Percentiles rank a stretch among this genome's conserved stretches.
Conservation (phyloP, 805 yeast species). For the Zygotorulaspora chibaensis region DNA sequence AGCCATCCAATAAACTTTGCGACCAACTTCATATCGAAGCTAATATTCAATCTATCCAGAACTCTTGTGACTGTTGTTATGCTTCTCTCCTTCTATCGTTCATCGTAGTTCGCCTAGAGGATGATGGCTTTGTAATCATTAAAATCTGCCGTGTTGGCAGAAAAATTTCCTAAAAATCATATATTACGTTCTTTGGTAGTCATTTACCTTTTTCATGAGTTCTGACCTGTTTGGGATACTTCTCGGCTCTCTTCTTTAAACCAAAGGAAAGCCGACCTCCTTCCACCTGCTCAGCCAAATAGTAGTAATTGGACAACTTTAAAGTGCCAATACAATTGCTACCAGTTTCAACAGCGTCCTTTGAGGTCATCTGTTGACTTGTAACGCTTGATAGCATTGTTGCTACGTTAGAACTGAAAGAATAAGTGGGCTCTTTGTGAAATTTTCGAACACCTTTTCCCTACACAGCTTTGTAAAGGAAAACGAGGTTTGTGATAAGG, state of each 20-base stretch:
- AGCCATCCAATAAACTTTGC: constrained; percentile 13
- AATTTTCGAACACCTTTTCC: not conserved
- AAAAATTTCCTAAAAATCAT: not conserved
- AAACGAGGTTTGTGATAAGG: no score
- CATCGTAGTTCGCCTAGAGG: not conserved
- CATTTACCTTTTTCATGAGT: not conserved
- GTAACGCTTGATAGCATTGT: not conserved
- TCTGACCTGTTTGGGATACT: not conserved
- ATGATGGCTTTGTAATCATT: constrained; percentile 5
- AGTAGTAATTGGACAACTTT: no score
- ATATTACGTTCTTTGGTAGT: not conserved
- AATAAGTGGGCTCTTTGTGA: not conserved
- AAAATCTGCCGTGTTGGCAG: not conserved
- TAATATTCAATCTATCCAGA: not conserved
- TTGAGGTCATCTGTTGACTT: not conserved
- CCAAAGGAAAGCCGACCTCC: not conserved
- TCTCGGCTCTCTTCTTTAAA: not conserved
- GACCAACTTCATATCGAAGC: constrained; percentile 14
- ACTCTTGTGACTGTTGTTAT: not conserved
- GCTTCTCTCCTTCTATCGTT: not conserved
- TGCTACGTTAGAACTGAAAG: not conserved
- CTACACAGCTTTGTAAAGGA: no score
- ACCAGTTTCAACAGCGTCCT: not conserved
- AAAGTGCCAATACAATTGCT: not conserved
- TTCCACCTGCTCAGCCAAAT: not conserved